Base-by-base conservation (phyloP, 1,284 basidiomycete species). In the Cutaneotrichosporon dermatis region DNA sequence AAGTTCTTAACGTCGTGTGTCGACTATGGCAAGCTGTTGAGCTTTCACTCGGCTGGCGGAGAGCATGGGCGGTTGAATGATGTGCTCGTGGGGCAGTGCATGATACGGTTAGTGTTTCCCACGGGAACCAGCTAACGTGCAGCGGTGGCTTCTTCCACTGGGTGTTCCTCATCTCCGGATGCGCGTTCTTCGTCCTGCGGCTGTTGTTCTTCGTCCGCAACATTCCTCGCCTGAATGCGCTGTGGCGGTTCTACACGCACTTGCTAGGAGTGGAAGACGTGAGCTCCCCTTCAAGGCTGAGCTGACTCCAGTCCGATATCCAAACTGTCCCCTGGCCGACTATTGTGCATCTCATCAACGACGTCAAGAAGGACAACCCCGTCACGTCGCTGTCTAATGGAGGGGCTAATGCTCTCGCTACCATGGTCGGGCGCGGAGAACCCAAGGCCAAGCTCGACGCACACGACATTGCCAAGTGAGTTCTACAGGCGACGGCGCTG, bases 241-340 rank as follows among this genome's bases (percentile, higher is more conserved):
- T 99, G 89, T 94, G 95, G 73, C 85, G 87, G 54, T 99, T 99
- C 78, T 85, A 82, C 72, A 80, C 80, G 0, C 77, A 84, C 62
- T 71, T 85, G n/a, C 78, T 85, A 0, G 79, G 80, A 7, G 77
- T 85, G 1, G 83, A 83, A 0, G 83, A 85, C 66, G 83, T 84
- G 51, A 70, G 81, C 40, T 40, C 13, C 4, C 0, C 4, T 6
- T n/a, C 8, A 1, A 5, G 5, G n/a, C 4, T 7, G 5, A 49
- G 37, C 51, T 59, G 50, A 56, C 54, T 3, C 82, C 87, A 97
- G 92, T 88, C 86, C 60, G 95, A 99, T 75, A 93, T 99, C 50
- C 92, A 93, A 79, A 97, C 95, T 0, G 92, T 99, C 46, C 88
- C 94, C 0, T 99, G 95, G 95, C 87, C 91, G 4, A 90, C 93